Evolutionary conservation across 805 yeast species (phyloP), one percentile per base, ranked within the genome.

Genomic region (Kodamaea hsintzibuensis): DNA sequence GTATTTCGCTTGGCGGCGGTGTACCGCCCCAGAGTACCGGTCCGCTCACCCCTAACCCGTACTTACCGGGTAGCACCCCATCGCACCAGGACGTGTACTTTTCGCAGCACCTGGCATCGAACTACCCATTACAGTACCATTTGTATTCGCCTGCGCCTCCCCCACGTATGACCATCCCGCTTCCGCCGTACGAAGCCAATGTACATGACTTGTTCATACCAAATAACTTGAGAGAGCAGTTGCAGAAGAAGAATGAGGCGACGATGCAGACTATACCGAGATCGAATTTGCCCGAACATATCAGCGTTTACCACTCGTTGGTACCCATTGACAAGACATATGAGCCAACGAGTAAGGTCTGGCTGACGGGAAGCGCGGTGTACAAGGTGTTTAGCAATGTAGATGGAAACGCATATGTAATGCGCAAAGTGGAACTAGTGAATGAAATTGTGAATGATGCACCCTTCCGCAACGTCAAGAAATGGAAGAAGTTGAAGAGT

Each of bases 81-180:
- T 59, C 62, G 13, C 57, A 58, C 16, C 55, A 59, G 30, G 58
- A 64, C 22, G 69, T 65, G 47, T 57, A 62, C 53, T 64, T 51
- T 50, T 60, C 54, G 49, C 65, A 57, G 50, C 62, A 50, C 35
- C 57, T 46, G 51, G 54, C 60, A 53, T 58, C 59, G 47, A 52
- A 61, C 12, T 83, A 72, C 58, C 88, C 88, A 0, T 72, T 89
- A 44, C 91, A 91, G 63, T 89, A 89, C 66, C 97, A 92, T 70
- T 71, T 91, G 40, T 92, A 93, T 70, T 95, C 97, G 0, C 98
- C 98, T 1, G 80, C 83, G 30, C 93, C 97, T 8, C 90, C 92
- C 2, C 92, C 91, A 7, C 85, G 86, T 63, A 68, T 85, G 47
- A 77, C 79, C 42, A 69, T 81, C 8, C 84, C 85, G 12, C 72